Conservation (phyloP, 768 basidiomycete species). For the Mycena amicta region DNA sequence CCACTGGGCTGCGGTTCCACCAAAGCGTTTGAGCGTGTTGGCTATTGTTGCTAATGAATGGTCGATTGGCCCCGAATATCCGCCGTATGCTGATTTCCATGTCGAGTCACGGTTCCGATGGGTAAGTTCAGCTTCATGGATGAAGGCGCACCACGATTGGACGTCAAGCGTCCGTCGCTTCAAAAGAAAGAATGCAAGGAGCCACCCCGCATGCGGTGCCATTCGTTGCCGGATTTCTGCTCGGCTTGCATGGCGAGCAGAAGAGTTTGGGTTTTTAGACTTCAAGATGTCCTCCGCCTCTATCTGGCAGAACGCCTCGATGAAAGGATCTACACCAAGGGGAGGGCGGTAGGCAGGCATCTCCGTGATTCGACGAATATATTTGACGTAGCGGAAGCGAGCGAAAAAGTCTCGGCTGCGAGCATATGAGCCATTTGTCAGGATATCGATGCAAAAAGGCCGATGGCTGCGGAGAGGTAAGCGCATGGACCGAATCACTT, state of each 20-base stretch:
- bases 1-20: conserved; percentile 34
- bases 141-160: conserved; percentile 51
- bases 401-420: conserved; percentile 53
- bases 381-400: conserved; percentile 49
- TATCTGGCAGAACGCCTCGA: background rate
- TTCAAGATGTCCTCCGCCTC: background rate
- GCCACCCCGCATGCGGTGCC: conserved; percentile 61
- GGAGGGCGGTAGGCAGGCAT: background rate
- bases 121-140: conserved; percentile 17
- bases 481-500: background rate
- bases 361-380: conserved; percentile 41
- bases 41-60: conserved; percentile 2
- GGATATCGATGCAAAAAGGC: conserved; percentile 34
- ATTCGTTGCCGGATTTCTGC: conserved; percentile 55
- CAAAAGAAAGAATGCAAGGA: conserved; percentile 50
- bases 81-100: conserved; percentile 26
- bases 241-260: conserved; percentile 48
- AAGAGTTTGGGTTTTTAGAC: conserved; percentile 28
- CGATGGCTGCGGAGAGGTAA: conserved; percentile 26
- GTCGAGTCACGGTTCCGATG: background rate
- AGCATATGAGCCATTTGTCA: conserved; percentile 46
- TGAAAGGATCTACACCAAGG: background rate
- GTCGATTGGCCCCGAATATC: conserved; percentile 15
- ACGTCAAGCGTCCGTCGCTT: conserved; percentile 41
- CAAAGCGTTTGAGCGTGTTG: conserved; percentile 33